Evolutionary conservation across 176 grass and related monocot genomes (phyloP), one percentile per base, ranked within the genome.

Genomic region (Areca catechu): DNA sequence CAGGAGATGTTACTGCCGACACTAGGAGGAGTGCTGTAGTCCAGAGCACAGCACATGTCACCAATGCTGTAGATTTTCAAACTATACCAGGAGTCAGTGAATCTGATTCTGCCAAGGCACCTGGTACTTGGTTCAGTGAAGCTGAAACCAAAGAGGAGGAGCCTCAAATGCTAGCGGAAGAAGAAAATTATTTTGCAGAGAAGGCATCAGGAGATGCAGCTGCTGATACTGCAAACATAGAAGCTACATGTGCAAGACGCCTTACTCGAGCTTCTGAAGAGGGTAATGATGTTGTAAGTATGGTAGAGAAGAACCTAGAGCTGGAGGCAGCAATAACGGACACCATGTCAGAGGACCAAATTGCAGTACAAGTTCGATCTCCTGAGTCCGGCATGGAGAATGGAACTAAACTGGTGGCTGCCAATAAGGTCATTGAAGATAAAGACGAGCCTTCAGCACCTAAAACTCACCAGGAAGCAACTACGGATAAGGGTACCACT

Each of bases 301-400:
- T 5, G 27, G 34, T 9, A 15, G 15, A 62, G 4, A 66, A 76
- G 9, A 58, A 53, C 20, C 7, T 43, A 29, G 68, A 73, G 50
- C 50, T 25, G 3, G 51, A 30, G 48, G 22, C 27, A n/a, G 2
- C n/a, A n/a, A n/a, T 34, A 54, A 1, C 7, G 6, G 29, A 34
- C 29, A 34, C 24, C 24, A 7, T 0, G 29, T 34, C 17, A 14
- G 52, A 69, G 27, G 47, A 20, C 54, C 51, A 53, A 49, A 47
- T 34, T 24, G 17, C 43, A 19, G 7, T 23, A 6, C 71, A 34
- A 2, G 24, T n/a, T 43, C 2, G 34, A 43, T 43, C 34, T 43
- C 3, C 34, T 12, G 34, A 7, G 34, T 43, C 34, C 12, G 34
- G 34, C 34, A 43, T 1, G 34, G 7, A 43, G 34, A 43, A 43